Evolutionary conservation across 306 rosid genomes (phyloP), one percentile per base, ranked within the genome.

Genomic region (Acmispon strigosus): DNA sequence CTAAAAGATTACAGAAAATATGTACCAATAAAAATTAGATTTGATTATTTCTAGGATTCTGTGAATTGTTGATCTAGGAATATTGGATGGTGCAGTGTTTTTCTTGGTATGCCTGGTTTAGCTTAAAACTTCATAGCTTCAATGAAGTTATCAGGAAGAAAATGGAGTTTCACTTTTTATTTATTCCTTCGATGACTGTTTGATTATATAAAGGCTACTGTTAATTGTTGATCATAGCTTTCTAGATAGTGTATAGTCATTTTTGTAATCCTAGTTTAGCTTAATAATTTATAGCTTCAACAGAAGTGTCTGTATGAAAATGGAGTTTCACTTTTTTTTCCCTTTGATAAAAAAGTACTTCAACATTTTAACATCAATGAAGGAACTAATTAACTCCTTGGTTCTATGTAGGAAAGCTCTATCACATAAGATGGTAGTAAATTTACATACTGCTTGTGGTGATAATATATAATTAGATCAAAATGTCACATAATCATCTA

Each of bases 391-490:
- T 73, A 63, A 29, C 42, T 52, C 48, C 51, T 20, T 61, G 34
- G 9, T 53, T 42, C 24, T 16, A 65, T 65, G 53, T 48, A 42
- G 41, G 57, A 34, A 69, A 69, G 76, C 66, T 74, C 63, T 64
- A 45, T 15, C 34, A n/a, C 63, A 65, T 8, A 41, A 67, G 27
- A 67, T 53, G 17, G 43, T 39, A 34, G 72, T 65, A 64, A 58
- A 69, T 63, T 63, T 69, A 70, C 49, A 66, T 37, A 55, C 42
- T 16, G 39, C 48, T 62, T 59, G 76, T 12, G 62, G 5, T 54
- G 74, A 50, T 42, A 55, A 29, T 42, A 68, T 8, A 53, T 29
- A 72, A 41, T 13, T 62, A 39, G 51, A 60, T 0, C 22, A 53
- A 29, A 69, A 54, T 45, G 44, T 71, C 68, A 45, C 11, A 68